Conservation (phyloP, 805 yeast species). For the Candida sakaeoensis region DNA sequence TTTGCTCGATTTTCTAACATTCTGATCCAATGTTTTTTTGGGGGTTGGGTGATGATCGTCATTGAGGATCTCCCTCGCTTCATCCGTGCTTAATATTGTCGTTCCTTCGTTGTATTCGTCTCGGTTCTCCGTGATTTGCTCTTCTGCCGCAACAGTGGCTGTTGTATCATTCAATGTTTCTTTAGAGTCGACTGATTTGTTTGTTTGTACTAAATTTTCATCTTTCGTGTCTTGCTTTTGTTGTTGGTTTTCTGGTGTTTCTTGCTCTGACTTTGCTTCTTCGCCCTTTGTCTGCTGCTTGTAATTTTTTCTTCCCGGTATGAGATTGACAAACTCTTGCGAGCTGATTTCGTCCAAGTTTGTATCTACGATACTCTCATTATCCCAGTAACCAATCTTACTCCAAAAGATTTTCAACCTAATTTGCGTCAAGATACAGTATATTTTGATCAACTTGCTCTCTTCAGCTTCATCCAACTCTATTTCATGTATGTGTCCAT, state of each 20-base stretch:
- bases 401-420: slow-evolving; percentile 81
- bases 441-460: slow-evolving; percentile 40
- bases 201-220: background rate
- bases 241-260: background rate
- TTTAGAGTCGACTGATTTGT: background rate
- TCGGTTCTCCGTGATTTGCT: background rate
- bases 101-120: background rate
- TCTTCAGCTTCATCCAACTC: slow-evolving; percentile 24
- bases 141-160: background rate
- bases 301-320: slow-evolving; percentile 2
- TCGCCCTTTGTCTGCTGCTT: background rate
- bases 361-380: slow-evolving; percentile 30
- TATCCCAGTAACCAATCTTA: slow-evolving; percentile 75
- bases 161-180: background rate
- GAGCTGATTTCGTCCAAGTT: slow-evolving; percentile 23
- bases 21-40: background rate
- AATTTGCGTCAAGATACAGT: slow-evolving; percentile 50
- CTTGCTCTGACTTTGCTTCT: background rate
- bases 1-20: background rate
- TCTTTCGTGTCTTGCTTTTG: background rate
- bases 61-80: background rate
- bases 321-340: slow-evolving; percentile 15
- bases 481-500: slow-evolving; percentile 9
- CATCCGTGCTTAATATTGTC: background rate
- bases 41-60: background rate